phyloP scores from a whole-genome alignment of 257 asterid species.

The Nicotiana sylvestris region DNA sequence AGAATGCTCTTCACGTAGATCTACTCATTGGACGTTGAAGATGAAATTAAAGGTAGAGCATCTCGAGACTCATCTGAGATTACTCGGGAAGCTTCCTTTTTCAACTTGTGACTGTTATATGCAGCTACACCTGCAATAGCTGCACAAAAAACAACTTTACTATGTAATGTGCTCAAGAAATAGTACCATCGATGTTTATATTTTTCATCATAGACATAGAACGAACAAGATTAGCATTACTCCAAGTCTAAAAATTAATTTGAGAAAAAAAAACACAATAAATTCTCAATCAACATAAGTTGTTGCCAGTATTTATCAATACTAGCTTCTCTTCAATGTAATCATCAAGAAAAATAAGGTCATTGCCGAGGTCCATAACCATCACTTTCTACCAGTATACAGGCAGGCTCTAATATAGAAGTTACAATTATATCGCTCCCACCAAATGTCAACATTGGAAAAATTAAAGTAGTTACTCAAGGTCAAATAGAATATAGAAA shows the following conservation, averaged over 20 bases:
- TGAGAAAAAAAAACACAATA: neutral
- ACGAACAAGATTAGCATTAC: neutral
- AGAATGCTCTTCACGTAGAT: neutral
- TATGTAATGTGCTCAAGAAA: neutral
- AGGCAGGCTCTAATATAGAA: neutral
- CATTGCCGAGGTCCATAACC: neutral
- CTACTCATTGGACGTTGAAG: conserved; percentile 26
- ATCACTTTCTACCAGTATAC: neutral
- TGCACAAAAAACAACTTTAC: conserved; percentile 33
- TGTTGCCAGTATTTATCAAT: neutral
- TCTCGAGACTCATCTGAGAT: conserved; percentile 34
- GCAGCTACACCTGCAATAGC: conserved; percentile 97
- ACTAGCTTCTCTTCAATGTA: neutral
- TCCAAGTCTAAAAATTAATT: neutral
- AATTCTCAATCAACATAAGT: neutral
- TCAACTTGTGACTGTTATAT: conserved; percentile 85
- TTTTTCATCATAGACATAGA: neutral
- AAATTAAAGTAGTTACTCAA: neutral
- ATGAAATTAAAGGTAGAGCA: conserved; percentile 36
- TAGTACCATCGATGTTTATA: neutral
- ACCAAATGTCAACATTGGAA: neutral
- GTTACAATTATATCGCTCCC: neutral
- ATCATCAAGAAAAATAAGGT: neutral
- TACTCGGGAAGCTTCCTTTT: conserved; percentile 67
- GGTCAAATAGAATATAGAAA: neutral